A percentile compares a stretch with the other conserved stretches of the same genome.
Conservation (phyloP, 352 stramenopile genomes). For the Globisporangium paroecandrum region DNA sequence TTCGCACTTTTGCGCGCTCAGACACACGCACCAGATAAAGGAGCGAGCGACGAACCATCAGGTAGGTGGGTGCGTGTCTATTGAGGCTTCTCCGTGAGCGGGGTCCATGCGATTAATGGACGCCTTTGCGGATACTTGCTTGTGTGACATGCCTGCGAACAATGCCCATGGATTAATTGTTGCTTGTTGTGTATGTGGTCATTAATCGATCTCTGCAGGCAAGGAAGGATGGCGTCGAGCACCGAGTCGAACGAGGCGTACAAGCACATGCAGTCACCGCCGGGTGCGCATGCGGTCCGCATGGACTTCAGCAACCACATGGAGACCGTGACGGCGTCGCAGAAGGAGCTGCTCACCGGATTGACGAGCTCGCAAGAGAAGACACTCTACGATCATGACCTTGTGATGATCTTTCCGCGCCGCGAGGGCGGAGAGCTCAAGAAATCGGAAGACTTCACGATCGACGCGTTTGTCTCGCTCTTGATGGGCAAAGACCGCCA, state of each 20-base stretch:
- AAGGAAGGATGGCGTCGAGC: conserved; percentile 6
- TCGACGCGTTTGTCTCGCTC: conserved; percentile 60
- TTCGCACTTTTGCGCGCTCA: conserved; percentile 4
- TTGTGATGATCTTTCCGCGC: conserved; percentile 79
- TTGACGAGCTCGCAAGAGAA: conserved; percentile 31
- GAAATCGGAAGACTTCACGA: conserved; percentile 59
- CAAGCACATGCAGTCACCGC: conserved; percentile 37
- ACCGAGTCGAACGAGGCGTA: conserved; percentile 24
- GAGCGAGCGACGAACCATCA: background rate
- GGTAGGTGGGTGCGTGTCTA: background rate
- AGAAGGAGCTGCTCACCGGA: conserved; percentile 21
- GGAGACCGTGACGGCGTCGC: conserved; percentile 25
- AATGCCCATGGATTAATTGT: background rate
- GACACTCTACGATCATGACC: conserved; percentile 68
- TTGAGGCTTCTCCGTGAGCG: background rate
- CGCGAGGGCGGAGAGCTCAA: conserved; percentile 64
- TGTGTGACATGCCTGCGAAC: background rate
- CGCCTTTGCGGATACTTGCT: background rate
- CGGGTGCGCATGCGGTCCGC: conserved; percentile 26
- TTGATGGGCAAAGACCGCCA: conserved; percentile 66
- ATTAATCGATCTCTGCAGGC: background rate
- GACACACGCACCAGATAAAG: background rate
- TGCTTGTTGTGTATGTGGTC: background rate
- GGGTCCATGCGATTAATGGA: background rate
- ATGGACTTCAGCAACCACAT: conserved; percentile 46